Base-by-base conservation (phyloP, 2,329 filamentous ascomycete species). In the Dothiorella sarmentorum region DNA sequence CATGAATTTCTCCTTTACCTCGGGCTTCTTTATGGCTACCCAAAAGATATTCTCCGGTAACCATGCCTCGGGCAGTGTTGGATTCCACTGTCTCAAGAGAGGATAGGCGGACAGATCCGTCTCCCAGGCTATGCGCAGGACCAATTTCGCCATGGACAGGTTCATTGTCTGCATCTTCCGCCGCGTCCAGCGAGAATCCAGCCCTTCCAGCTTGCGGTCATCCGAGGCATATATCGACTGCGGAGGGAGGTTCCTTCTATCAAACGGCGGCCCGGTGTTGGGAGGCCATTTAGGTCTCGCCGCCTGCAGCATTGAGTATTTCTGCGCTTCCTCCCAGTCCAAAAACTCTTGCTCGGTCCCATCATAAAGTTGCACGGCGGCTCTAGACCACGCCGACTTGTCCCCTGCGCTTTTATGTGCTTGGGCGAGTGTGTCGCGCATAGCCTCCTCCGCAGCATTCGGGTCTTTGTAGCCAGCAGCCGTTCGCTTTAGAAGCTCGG, bases 111-210 rank as follows among this genome's bases (percentile, higher is more conserved):
- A 10, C 33, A 53, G 22, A 13, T 61, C 51, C 58, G 66, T 18
- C 63, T 63, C 11, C 61, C 38, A 11, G 78, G 66, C 22, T 76
- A 66, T 6, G 65, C 61, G 37, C 75, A 64, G 18, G 47, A 77
- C 70, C 24, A 80, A 62, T 22, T 71, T 63, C 27, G 75, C 76
- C 38, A 74, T 69, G 7, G 72, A 69, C 9, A 77, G 63, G 56
- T 77, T 73, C 29, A 75, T 71, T 27, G 69, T 69, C 37, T 72
- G 69, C 44, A 77, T 53, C 65, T 80, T 80, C 63, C 78, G 78
- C 58, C 70, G 68, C 0, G 67, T 69, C 63, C 73, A 75, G 33
- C 69, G 64, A 35, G 62, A 68, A 9, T 65, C 61, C 29, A 71
- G 62, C 0, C 71, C 69, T 17, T 66, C 69, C 33, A 61, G 47